These are phyloP conservation scores for Phytophthora pini DNA, from an alignment of 352 stramenopile genomes.

Conservation along the genomic window DNA sequence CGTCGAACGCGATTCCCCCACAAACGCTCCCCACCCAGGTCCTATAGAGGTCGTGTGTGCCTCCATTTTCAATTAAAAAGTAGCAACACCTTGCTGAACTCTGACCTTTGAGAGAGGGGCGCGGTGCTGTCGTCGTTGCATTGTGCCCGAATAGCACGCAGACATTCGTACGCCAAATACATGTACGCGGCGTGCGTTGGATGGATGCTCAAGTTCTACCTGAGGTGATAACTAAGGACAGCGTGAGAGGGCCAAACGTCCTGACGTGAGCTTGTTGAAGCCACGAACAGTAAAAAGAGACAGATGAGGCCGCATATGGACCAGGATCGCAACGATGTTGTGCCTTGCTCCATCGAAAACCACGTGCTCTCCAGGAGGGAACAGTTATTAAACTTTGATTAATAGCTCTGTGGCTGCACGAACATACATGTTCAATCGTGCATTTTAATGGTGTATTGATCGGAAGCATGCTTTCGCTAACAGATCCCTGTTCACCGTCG, in stretches of 20 bases:
- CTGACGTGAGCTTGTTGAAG: too few species aligned
- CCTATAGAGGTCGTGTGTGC: constrained; percentile 7
- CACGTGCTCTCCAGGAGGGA: constrained; percentile 1
- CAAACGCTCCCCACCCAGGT: constrained; percentile 4
- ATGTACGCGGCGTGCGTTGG: too few species aligned
- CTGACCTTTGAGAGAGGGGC: not conserved
- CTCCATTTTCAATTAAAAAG: not conserved
- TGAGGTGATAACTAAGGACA: too few species aligned
- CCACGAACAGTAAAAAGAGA: constrained; percentile 16
- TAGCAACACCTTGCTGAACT: constrained; percentile 17
- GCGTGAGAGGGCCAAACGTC: too few species aligned
- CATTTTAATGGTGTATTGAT: constrained; percentile 22
- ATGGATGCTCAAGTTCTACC: too few species aligned
- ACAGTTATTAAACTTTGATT: not conserved
- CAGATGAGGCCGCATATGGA: not conserved
- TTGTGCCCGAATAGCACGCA: too few species aligned
- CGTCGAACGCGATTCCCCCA: constrained; percentile 20
- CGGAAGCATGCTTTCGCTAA: constrained; percentile 10
- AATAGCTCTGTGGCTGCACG: not conserved
- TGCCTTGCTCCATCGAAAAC: constrained; percentile 4
- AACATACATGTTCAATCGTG: constrained; percentile 23
- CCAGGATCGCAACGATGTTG: constrained; percentile 4
- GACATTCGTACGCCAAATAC: too few species aligned
- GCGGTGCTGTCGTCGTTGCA: constrained; percentile 15
- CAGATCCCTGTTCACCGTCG: constrained; percentile 1